These are phyloP conservation scores for Pythium dissimile DNA, from an alignment of 352 stramenopile genomes.

Conservation along the genomic window DNA sequence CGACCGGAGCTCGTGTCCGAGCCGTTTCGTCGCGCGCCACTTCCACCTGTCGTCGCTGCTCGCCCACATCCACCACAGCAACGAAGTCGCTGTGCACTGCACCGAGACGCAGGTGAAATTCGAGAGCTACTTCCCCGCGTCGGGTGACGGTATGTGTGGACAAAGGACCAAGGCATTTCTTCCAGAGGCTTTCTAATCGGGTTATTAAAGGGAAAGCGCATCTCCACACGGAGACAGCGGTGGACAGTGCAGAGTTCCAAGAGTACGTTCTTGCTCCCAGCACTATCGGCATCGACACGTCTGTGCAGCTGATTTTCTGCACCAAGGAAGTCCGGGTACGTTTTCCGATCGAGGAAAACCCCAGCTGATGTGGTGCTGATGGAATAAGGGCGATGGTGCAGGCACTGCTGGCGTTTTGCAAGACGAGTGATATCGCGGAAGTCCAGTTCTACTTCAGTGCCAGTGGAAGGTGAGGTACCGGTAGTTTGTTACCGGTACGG, in stretches of 20 bases:
- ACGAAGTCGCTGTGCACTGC: slow-evolving; percentile 72
- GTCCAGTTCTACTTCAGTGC: slow-evolving; percentile 70
- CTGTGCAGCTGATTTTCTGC: slow-evolving; percentile 79
- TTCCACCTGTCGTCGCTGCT: slow-evolving; percentile 75
- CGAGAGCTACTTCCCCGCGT: slow-evolving; percentile 69
- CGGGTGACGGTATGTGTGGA: slow-evolving; percentile 35
- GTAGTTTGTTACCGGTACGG: background rate
- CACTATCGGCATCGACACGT: slow-evolving; percentile 34
- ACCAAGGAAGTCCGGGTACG: slow-evolving; percentile 71
- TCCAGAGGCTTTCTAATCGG: background rate
- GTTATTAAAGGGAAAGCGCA: slow-evolving; percentile 53
- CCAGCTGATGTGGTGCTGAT: too few species aligned
- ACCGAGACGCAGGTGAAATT: slow-evolving; percentile 65
- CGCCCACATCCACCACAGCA: slow-evolving; percentile 79
- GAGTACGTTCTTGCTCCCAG: slow-evolving; percentile 57
- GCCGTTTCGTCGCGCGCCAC: slow-evolving; percentile 49
- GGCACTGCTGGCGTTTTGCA: slow-evolving; percentile 74
- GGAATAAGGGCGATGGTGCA: too few species aligned
- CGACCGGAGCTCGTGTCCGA: slow-evolving; percentile 50
- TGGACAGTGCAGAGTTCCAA: slow-evolving; percentile 74
- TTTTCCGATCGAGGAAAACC: too few species aligned
- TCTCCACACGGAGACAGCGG: slow-evolving; percentile 78
- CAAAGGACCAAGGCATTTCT: background rate
- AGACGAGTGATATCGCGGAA: slow-evolving; percentile 70
- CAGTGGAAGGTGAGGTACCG: slow-evolving; percentile 44